Evolutionary conservation across 345 rosid genomes (phyloP), one percentile per base, ranked within the genome.

Genomic region (Trapa incisa): DNA sequence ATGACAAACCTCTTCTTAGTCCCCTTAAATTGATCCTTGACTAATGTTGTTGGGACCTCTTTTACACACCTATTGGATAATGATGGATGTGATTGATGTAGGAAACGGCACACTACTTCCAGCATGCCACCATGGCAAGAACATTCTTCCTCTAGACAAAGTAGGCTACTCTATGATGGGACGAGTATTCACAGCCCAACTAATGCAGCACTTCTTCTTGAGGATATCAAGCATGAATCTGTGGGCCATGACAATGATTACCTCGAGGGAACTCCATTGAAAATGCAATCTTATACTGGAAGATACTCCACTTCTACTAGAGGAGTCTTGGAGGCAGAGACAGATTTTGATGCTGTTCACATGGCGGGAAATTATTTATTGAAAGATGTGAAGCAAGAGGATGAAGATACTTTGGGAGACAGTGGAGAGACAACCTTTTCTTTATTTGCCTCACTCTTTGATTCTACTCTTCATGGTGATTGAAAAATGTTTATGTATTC

Each of bases 211-310:
- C 88, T 93, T 71, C 83, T 94, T 70, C 97, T 94, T 68, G 97
- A 94, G 75, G 86, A 89, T 71, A 91, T 94, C 66, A 94, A 94
- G 70, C 91, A 88, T 73, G 99, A 91, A 83, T 92, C 79, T 72
- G 83, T 78, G 61, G 78, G 82, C 74, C 73, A 80, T 68, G 89
- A 85, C 67, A 47, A 72, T 43, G 86, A 81, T 72, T 80, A 73
- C 67, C 83, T 72, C 58, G 79, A 84, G 58, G 79, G 76, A 74
- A 70, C 83, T 45, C 82, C 82, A 58, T 64, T 73, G 9, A 78
- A 70, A 75, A 67, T 73, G 47, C 74, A 72, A 36, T 79, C 84
- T 74, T 81, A 84, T 76, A 79, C 77, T 54, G 88, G 77, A 77
- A 78, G 83, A 72, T 72, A 68, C 39, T 79, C 77, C 32, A 60